Conservation (phyloP, 176 grass and related monocot species). For the Bonia amplexicaulis region DNA sequence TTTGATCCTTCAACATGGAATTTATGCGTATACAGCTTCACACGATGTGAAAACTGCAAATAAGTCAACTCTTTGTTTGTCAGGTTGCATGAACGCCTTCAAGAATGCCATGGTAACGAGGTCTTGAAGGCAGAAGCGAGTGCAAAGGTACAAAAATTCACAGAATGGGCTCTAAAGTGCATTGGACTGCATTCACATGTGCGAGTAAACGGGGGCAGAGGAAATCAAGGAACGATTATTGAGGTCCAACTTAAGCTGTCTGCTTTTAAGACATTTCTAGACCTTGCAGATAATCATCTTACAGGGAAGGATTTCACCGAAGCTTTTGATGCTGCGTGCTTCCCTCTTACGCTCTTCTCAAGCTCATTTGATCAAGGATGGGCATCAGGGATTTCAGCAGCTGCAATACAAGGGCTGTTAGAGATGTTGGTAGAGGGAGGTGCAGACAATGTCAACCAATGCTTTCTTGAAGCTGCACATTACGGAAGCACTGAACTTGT, state of each 20-base stretch:
- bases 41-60: background rate
- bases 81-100: slow-evolving; percentile 82
- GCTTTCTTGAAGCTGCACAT: slow-evolving; percentile 93
- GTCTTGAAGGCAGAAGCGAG: slow-evolving; percentile 90
- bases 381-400: slow-evolving; percentile 66
- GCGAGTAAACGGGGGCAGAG: slow-evolving; percentile 43
- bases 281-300: slow-evolving; percentile 85
- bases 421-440: slow-evolving; percentile 94
- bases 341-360: slow-evolving; percentile 91
- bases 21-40: background rate
- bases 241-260: slow-evolving; percentile 77
- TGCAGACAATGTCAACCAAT: slow-evolving; percentile 98
- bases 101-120: slow-evolving; percentile 91
- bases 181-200: slow-evolving; percentile 70
- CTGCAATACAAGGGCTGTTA: slow-evolving; percentile 72
- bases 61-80: background rate
- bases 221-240: slow-evolving; percentile 64
- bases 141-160: slow-evolving; percentile 95
- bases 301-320: slow-evolving; percentile 97
- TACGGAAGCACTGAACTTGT: slow-evolving; percentile 97
- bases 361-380: slow-evolving; percentile 79
- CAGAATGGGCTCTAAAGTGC: slow-evolving; percentile 95
- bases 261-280: slow-evolving; percentile 89
- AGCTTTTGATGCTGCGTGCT: slow-evolving; percentile 96
- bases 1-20: background rate